Evolutionary conservation across 179 eudicot genomes (phyloP).

Genomic region (Nepenthes alata): DNA sequence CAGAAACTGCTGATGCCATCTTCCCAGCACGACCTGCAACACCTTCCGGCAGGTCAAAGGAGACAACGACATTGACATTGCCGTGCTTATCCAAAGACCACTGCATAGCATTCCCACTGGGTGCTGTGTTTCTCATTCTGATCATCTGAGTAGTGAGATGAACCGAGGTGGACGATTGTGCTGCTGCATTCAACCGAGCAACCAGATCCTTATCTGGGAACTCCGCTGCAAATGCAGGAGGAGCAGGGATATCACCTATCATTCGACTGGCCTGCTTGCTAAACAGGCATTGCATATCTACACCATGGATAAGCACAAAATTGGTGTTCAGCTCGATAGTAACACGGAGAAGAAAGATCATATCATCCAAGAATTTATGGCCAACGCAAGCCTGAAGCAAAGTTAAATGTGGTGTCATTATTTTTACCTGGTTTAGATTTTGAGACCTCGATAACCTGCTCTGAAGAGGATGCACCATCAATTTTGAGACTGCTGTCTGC

Average conservation of each 20-base stretch:
- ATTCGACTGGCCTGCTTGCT: constrained; percentile 42
- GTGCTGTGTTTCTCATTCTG: constrained; percentile 35
- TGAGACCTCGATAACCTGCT: constrained; percentile 18
- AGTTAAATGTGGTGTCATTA: background rate
- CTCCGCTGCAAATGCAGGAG: constrained; percentile 74
- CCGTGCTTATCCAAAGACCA: constrained; percentile 48
- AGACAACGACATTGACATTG: constrained; percentile 41
- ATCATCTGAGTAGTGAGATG: constrained; percentile 73
- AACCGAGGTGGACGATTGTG: constrained; percentile 43
- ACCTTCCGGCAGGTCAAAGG: constrained; percentile 42
- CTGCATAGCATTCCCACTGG: constrained; percentile 18
- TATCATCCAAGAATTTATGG: background rate
- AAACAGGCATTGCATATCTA: constrained; percentile 49
- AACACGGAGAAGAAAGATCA: background rate
- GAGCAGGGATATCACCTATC: constrained; percentile 59
- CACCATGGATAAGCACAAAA: constrained; percentile 9
- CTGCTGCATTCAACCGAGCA: constrained; percentile 35
- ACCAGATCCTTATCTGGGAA: constrained; percentile 46
- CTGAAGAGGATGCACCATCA: constrained; percentile 44
- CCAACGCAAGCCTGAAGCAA: background rate
- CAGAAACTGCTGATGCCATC: constrained; percentile 26
- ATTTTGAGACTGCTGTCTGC: constrained; percentile 4
- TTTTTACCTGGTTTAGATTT: constrained; percentile 36
- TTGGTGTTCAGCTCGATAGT: background rate
- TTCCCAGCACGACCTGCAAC: constrained; percentile 23